Base-by-base conservation (phyloP, 2,329 filamentous ascomycete genomes). In the Epichloe festucae region DNA sequence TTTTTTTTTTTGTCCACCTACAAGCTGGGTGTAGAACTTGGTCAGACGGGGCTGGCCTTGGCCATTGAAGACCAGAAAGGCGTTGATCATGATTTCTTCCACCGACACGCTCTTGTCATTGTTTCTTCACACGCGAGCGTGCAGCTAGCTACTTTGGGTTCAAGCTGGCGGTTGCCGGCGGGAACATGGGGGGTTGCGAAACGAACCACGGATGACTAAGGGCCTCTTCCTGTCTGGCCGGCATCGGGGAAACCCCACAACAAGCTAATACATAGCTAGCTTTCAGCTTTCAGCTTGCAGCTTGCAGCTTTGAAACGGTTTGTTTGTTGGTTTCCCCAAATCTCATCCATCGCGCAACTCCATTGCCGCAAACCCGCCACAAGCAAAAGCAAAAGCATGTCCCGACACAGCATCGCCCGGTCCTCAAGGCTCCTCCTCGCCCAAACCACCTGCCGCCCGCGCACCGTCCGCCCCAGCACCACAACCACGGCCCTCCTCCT, bases 1-100 rank as follows among this genome's bases (percentile, higher is more conserved):
- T 19, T 17, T 17, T 15, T 45, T 0, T 5, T 0, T 17, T 17
- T 2, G 19, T 21, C n/a, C 23, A 36, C 40, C 39, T 59, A 95
- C 91, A 59, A 98, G 82, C 67, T 97, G 91, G 2, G 91, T 96
- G 68, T 98, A 98, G 76, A 98, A 98, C 64, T 97, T 97, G 61
- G 91, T 97, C 67, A 98, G 78, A 52, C 93, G 85, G 39, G 93
- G 91, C 70, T 98, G 91, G 57, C 93, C 93, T 62, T 91, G 89
- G 73, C 95, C 95, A 65, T 98, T 98, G 76, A 98, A 98, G 67
- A 98, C 91, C 58, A 98, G 77, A 55, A 98, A 91, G 35, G 94
- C 93, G 76, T 95, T 98, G 70, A 98, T 97, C 93, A 98, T 98
- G 59, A 59, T 71, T 49, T 54, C 52, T 11, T 14, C 0, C 36